These are phyloP conservation scores for Chalciporus pseudorubinellus DNA, from an alignment of 768 basidiomycete genomes.

Conservation along the genomic window DNA sequence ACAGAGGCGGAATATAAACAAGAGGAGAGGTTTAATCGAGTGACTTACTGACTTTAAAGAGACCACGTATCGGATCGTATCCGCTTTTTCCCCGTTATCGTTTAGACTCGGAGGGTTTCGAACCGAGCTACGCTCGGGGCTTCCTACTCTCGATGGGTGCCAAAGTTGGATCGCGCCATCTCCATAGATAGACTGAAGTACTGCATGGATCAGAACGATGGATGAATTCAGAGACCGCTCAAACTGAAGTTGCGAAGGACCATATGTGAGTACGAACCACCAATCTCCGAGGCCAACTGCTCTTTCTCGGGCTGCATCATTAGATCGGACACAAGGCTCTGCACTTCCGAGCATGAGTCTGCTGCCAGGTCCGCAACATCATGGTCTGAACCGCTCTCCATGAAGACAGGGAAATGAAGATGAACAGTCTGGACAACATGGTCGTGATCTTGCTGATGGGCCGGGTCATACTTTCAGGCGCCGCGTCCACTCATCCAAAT, in stretches of 20 bases:
- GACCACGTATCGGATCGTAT: slow-evolving; percentile 62
- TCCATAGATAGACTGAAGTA: slow-evolving; percentile 83
- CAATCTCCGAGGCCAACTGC: slow-evolving; percentile 46
- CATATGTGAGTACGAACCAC: slow-evolving; percentile 32
- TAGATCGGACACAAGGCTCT: slow-evolving; percentile 29
- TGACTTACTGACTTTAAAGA: slow-evolving; percentile 53
- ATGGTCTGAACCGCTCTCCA: slow-evolving; percentile 16
- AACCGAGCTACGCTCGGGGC: slow-evolving; percentile 5
- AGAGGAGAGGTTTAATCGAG: background rate
- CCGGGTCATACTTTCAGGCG: slow-evolving; percentile 1
- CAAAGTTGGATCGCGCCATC: slow-evolving; percentile 62
- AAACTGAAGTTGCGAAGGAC: slow-evolving; percentile 1
- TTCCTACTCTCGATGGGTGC: slow-evolving; percentile 35
- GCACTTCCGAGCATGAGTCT: no score
- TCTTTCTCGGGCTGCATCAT: slow-evolving; percentile 38
- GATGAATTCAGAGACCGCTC: slow-evolving; percentile 1
- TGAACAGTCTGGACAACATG: slow-evolving; percentile 5
- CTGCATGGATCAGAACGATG: slow-evolving; percentile 34
- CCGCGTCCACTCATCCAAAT: slow-evolving; percentile 7
- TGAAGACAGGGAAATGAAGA: slow-evolving; percentile 1
- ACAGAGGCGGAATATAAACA: background rate
- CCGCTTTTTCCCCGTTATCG: slow-evolving; percentile 22
- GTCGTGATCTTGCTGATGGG: slow-evolving; percentile 3
- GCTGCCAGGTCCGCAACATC: slow-evolving; percentile 11
- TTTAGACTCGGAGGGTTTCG: slow-evolving; percentile 7